Percentiles rank a stretch among this genome's conserved stretches.
These are phyloP conservation scores for Pseudogymnoascus sp. DNA, from an alignment of 2,329 filamentous ascomycete species.

Conservation along the genomic window DNA sequence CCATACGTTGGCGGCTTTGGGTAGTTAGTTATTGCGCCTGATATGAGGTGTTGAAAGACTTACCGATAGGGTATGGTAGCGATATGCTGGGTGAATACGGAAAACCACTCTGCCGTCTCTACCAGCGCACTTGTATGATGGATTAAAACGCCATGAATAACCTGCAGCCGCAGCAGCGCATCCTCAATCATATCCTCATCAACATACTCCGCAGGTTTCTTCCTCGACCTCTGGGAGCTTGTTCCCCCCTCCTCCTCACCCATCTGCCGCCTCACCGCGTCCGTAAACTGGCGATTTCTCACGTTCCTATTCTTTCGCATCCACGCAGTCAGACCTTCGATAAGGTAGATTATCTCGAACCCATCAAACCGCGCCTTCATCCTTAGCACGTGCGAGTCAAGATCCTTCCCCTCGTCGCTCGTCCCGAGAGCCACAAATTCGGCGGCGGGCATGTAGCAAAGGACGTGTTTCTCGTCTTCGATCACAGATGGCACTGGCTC, in stretches of 20 bases:
- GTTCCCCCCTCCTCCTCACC: slow-evolving; percentile 28
- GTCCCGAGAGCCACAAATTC: slow-evolving; percentile 57
- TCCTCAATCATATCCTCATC: slow-evolving; percentile 64
- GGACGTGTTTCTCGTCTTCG: slow-evolving; percentile 39
- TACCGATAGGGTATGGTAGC: slow-evolving; percentile 66
- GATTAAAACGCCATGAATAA: slow-evolving; percentile 57
- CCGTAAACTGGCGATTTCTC: slow-evolving; percentile 60
- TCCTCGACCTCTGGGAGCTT: slow-evolving; percentile 18
- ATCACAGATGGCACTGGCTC: slow-evolving; percentile 37
- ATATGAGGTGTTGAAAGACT: slow-evolving; percentile 5
- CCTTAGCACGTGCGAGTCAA: slow-evolving; percentile 51
- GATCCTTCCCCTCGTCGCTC: slow-evolving; percentile 36
- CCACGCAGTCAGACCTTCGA: slow-evolving; percentile 61
- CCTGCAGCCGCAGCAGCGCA: slow-evolving; percentile 60
- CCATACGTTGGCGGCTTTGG: slow-evolving; percentile 33
- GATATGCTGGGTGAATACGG: slow-evolving; percentile 68
- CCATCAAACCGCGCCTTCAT: slow-evolving; percentile 46
- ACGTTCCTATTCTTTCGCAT: slow-evolving; percentile 60
- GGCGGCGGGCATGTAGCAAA: slow-evolving; percentile 52
- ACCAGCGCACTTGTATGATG: slow-evolving; percentile 55
- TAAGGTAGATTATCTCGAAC: slow-evolving; percentile 56
- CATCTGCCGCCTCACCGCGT: slow-evolving; percentile 48
- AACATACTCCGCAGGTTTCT: slow-evolving; percentile 41
- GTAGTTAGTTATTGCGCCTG: background rate
- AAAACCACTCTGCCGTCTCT: slow-evolving; percentile 67